Percentiles rank a stretch among this genome's conserved stretches.
Evolutionary conservation across 1,284 basidiomycete species (phyloP).

Genomic region (Trichosporon asahii): DNA sequence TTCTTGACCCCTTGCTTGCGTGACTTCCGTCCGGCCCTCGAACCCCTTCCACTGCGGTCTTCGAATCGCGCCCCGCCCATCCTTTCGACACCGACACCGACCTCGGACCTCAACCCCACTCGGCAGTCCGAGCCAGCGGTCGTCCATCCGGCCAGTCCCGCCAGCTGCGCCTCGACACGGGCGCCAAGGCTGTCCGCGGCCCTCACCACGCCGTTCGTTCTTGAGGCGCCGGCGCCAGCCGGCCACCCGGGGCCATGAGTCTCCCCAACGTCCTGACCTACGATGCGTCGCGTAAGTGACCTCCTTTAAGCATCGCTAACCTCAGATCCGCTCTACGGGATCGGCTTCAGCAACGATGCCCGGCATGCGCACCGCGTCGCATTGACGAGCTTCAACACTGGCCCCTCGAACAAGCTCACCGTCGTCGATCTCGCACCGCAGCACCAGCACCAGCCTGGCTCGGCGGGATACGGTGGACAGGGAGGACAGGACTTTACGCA

Average conservation of each 20-base stretch:
- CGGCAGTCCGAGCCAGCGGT: not conserved
- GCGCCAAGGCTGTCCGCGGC: not conserved
- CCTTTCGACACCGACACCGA: not conserved
- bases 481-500: conserved; percentile 31
- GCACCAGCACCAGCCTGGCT: conserved; percentile 7
- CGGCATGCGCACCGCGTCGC: conserved; percentile 44
- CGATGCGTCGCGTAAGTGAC: conserved; percentile 29
- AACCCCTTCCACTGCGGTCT: not conserved
- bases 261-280: conserved; percentile 30
- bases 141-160: not conserved
- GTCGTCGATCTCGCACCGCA: conserved; percentile 34
- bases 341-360: conserved; percentile 47
- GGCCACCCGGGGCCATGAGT: conserved; percentile 25
- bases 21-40: not conserved
- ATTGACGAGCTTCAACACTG: conserved; percentile 42
- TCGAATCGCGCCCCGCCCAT: not conserved
- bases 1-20: conserved; percentile 1
- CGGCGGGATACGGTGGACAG: not conserved
- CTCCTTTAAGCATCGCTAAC: not conserved
- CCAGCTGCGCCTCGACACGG: not conserved
- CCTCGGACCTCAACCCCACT: not conserved
- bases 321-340: conserved; percentile 49
- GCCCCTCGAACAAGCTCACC: conserved; percentile 44
- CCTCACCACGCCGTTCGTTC: not conserved
- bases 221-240: conserved; percentile 8